A percentile compares a stretch with the other conserved stretches of the same genome.
Evolutionary conservation across 371 early-diverging fungal species (phyloP).

Genomic region (Apophysomyces ossiformis): DNA sequence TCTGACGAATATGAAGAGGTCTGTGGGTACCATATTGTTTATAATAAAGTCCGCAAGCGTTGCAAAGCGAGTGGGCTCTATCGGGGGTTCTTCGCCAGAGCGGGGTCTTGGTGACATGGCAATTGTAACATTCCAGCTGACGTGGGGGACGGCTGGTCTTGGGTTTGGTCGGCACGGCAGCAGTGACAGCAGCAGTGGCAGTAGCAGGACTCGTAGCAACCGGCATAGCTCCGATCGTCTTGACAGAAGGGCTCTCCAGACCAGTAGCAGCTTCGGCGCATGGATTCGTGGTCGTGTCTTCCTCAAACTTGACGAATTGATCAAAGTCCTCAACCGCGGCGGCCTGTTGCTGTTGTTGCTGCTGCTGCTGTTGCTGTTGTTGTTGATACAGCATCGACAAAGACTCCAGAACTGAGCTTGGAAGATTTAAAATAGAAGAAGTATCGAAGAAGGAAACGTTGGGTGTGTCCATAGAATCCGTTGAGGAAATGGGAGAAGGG

Average conservation of each 20-base stretch:
- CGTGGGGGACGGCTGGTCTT: constrained; percentile 53
- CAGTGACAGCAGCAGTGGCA: constrained; percentile 18
- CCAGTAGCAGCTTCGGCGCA: constrained; percentile 11
- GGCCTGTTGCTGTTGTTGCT: background rate
- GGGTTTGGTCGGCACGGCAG: constrained; percentile 18
- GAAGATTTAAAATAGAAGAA: constrained; percentile 22
- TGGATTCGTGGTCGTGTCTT: background rate
- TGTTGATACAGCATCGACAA: constrained; percentile 19
- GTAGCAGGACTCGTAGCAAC: constrained; percentile 20
- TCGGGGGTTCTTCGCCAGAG: constrained; percentile 85
- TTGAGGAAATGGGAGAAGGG: constrained; percentile 36
- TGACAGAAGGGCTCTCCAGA: background rate
- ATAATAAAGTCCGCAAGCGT: constrained; percentile 85
- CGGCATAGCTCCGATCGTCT: constrained; percentile 25
- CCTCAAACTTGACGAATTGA: constrained; percentile 47
- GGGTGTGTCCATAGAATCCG: constrained; percentile 33
- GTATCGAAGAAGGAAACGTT: background rate
- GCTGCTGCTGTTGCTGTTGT: background rate
- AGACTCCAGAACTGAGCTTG: constrained; percentile 26
- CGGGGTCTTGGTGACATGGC: constrained; percentile 81
- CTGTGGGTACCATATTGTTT: constrained; percentile 77
- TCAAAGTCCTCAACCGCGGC: constrained; percentile 30
- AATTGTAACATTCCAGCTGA: constrained; percentile 79
- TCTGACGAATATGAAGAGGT: constrained; percentile 67
- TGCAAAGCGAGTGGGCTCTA: constrained; percentile 77